A percentile compares a stretch with the other conserved stretches of the same genome.
These are phyloP conservation scores for Murraya paniculata DNA, from an alignment of 345 rosid species.

Conservation along the genomic window DNA sequence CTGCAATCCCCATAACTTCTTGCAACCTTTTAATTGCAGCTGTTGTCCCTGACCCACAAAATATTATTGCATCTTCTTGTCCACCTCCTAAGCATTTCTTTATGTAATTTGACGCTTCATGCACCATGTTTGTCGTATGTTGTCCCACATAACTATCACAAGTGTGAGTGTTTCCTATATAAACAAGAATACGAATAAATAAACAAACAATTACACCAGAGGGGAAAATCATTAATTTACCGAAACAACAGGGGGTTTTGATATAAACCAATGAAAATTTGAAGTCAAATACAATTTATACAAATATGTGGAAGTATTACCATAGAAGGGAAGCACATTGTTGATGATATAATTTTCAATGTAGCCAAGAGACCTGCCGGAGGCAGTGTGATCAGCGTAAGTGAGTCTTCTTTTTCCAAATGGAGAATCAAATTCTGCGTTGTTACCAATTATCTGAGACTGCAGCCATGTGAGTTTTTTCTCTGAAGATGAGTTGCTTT, in stretches of 20 bases:
- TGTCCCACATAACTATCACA: conserved; percentile 38
- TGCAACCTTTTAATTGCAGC: conserved; percentile 61
- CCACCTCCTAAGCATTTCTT: conserved; percentile 53
- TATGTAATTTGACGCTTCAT: conserved; percentile 43
- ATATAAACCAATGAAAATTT: too few species aligned
- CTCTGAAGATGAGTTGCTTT: background rate
- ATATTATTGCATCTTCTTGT: conserved; percentile 38
- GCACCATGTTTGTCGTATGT: conserved; percentile 45
- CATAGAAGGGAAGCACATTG: conserved; percentile 60
- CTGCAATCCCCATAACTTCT: conserved; percentile 54
- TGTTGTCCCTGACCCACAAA: conserved; percentile 59
- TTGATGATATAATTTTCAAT: conserved; percentile 45
- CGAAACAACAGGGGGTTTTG: too few species aligned
- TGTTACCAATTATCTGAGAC: conserved; percentile 45
- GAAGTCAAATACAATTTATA: too few species aligned
- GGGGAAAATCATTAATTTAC: too few species aligned
- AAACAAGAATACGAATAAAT: background rate
- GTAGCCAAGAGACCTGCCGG: conserved; percentile 47
- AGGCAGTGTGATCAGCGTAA: conserved; percentile 5
- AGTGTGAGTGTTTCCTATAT: conserved; percentile 39
- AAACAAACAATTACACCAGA: too few species aligned
- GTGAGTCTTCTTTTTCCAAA: background rate
- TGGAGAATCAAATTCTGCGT: conserved; percentile 23
- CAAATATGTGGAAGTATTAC: conserved; percentile 14
- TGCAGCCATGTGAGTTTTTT: conserved; percentile 43